Conservation (phyloP, 2,329 filamentous ascomycete genomes). For the Paracamarosporium sp. region DNA sequence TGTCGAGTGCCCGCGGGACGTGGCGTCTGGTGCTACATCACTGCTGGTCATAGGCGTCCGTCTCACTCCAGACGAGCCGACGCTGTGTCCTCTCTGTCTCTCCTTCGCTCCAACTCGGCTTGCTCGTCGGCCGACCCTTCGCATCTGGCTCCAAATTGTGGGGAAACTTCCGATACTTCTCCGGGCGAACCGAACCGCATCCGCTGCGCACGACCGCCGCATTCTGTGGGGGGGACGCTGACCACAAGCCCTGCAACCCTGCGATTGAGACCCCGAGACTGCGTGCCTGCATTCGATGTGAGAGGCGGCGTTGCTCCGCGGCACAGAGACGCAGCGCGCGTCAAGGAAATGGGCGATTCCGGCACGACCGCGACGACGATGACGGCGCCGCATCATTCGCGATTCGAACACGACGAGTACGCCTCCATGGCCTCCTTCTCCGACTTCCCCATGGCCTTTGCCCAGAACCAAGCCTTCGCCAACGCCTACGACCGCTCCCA, state of each 20-base stretch:
- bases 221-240: background rate
- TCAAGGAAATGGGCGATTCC: slow-evolving; percentile 34
- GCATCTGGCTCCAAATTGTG: background rate
- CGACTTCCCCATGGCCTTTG: slow-evolving; percentile 41
- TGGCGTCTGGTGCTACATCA: slow-evolving; percentile 17
- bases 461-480: slow-evolving; percentile 29
- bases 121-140: slow-evolving; percentile 8
- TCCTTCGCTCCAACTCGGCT: slow-evolving; percentile 4
- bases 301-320: slow-evolving; percentile 19
- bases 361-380: slow-evolving; percentile 31
- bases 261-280: background rate
- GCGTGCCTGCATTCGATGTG: slow-evolving; percentile 26
- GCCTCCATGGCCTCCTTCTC: slow-evolving; percentile 39
- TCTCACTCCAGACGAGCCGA: slow-evolving; percentile 7
- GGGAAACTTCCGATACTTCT: slow-evolving; percentile 4
- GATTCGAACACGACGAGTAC: slow-evolving; percentile 44
- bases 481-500: slow-evolving; percentile 27
- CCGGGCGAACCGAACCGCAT: slow-evolving; percentile 3
- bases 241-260: background rate
- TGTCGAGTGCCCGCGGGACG: slow-evolving; percentile 10
- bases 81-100: slow-evolving; percentile 5
- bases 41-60: slow-evolving; percentile 20
- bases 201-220: background rate
- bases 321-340: slow-evolving; percentile 27
- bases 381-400: slow-evolving; percentile 34